Evolutionary conservation across 2,329 filamentous ascomycete species (phyloP).

Genomic region (Plenodomus tracheiphilus): DNA sequence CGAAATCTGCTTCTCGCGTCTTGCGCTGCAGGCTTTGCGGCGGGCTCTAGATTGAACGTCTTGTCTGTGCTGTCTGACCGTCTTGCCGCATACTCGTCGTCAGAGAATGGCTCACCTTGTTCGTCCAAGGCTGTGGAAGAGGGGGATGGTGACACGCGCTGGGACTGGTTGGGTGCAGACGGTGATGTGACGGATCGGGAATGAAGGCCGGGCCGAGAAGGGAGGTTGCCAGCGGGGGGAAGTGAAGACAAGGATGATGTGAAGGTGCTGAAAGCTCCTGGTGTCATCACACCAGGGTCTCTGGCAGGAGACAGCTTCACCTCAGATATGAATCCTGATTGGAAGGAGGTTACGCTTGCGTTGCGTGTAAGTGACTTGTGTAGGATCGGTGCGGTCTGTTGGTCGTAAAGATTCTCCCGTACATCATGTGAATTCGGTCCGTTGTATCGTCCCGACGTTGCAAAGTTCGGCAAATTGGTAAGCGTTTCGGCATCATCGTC

Average conservation of each 20-base stretch:
- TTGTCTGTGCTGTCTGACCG: conserved; percentile 34
- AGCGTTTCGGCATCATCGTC: conserved; percentile 44
- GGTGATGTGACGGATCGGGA: conserved; percentile 85
- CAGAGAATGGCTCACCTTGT: conserved; percentile 73
- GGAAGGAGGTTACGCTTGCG: conserved; percentile 74
- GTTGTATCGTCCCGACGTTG: conserved; percentile 35
- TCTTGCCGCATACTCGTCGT: conserved; percentile 66
- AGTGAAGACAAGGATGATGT: conserved; percentile 28
- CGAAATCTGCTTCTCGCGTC: conserved; percentile 54
- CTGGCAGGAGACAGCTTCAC: conserved; percentile 61
- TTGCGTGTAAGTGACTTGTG: conserved; percentile 77
- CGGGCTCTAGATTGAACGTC: conserved; percentile 47
- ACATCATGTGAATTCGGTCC: conserved; percentile 29
- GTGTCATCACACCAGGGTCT: conserved; percentile 57
- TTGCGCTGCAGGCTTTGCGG: conserved; percentile 63
- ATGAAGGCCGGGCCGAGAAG: conserved; percentile 69
- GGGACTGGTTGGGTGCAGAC: conserved; percentile 53
- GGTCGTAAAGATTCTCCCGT: conserved; percentile 83
- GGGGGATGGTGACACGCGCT: conserved; percentile 53
- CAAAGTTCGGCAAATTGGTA: conserved; percentile 39
- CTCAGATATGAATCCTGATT: conserved; percentile 80
- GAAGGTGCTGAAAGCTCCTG: conserved; percentile 57
- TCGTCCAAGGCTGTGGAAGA: conserved; percentile 77
- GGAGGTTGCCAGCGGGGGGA: conserved; percentile 14
- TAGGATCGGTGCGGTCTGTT: conserved; percentile 87